These are phyloP conservation scores for Penicillium sp. DNA, from an alignment of 2,329 filamentous ascomycete species.

Conservation along the genomic window DNA sequence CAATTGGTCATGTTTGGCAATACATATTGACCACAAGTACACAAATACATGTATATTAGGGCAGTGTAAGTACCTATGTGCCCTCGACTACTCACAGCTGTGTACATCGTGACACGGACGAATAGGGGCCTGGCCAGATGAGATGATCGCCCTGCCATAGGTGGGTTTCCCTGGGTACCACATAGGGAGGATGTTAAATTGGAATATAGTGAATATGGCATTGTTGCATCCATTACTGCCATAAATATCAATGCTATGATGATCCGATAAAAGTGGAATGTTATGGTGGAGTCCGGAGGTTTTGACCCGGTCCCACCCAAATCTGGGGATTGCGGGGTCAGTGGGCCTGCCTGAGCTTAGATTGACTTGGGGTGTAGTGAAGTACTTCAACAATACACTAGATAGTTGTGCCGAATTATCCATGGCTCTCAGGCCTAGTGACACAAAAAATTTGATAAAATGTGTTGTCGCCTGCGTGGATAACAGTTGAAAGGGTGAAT, in stretches of 20 bases:
- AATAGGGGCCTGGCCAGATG: not conserved
- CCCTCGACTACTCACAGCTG: not conserved
- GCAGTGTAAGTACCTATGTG: not conserved
- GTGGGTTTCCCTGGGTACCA: constrained; percentile 1
- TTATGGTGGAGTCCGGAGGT: constrained; percentile 5
- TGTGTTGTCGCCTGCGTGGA: not conserved
- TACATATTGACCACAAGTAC: not conserved
- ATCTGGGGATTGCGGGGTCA: constrained; percentile 11
- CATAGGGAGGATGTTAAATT: not conserved
- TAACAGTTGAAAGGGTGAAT: not conserved
- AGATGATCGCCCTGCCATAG: not conserved
- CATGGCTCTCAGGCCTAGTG: not conserved
- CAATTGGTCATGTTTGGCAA: constrained; percentile 1
- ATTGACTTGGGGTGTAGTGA: not conserved
- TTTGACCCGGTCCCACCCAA: constrained; percentile 7
- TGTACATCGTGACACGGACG: constrained; percentile 13
- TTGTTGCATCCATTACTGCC: not conserved
- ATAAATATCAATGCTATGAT: not conserved
- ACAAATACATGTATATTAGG: not conserved
- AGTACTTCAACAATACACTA: too few relatives aligned
- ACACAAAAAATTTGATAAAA: not conserved
- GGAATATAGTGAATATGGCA: not conserved
- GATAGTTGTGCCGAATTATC: not conserved
- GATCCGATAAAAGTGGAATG: not conserved
- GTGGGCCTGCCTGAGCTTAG: constrained; percentile 5